These are phyloP conservation scores for Zygosaccharomyces sapae DNA, from an alignment of 1,139 yeast species.

Conservation along the genomic window DNA sequence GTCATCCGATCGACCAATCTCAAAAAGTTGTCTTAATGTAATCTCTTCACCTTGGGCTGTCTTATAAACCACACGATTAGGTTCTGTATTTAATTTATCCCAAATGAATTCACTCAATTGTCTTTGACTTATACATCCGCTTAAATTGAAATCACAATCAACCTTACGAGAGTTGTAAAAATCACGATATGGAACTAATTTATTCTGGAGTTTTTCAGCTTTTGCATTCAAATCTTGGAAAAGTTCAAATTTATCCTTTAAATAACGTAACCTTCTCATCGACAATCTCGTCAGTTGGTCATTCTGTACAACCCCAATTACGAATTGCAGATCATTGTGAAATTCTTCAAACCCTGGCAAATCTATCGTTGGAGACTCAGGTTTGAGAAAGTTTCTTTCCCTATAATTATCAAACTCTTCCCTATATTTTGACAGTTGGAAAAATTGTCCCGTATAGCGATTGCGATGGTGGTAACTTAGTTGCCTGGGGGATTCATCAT, in stretches of 20 bases:
- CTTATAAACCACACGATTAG: constrained; percentile 26
- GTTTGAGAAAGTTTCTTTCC: background rate
- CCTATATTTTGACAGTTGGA: constrained; percentile 24
- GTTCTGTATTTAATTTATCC: constrained; percentile 57
- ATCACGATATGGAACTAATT: constrained; percentile 84
- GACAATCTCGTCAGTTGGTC: constrained; percentile 22
- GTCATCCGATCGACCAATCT: constrained; percentile 13
- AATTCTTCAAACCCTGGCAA: constrained; percentile 27
- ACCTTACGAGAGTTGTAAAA: constrained; percentile 95
- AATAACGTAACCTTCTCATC: constrained; percentile 26
- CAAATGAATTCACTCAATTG: constrained; percentile 90
- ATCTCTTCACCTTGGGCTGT: constrained; percentile 17
- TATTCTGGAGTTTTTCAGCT: constrained; percentile 37
- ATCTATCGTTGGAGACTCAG: constrained; percentile 2
- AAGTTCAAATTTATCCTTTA: constrained; percentile 31
- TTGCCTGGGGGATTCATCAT: background rate
- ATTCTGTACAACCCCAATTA: constrained; percentile 17
- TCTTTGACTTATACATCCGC: constrained; percentile 96
- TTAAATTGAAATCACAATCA: constrained; percentile 93
- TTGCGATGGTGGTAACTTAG: constrained; percentile 1
- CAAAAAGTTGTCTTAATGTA: constrained; percentile 25
- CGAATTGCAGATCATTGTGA: constrained; percentile 21
- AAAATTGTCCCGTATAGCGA: constrained; percentile 32
- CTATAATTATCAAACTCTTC: constrained; percentile 16
- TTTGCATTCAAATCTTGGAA: constrained; percentile 31